Evolutionary conservation across 495 filamentous ascomycete species (phyloP), one percentile per base, ranked within the genome.

Genomic region (Penicillium macrosclerotiorum): DNA sequence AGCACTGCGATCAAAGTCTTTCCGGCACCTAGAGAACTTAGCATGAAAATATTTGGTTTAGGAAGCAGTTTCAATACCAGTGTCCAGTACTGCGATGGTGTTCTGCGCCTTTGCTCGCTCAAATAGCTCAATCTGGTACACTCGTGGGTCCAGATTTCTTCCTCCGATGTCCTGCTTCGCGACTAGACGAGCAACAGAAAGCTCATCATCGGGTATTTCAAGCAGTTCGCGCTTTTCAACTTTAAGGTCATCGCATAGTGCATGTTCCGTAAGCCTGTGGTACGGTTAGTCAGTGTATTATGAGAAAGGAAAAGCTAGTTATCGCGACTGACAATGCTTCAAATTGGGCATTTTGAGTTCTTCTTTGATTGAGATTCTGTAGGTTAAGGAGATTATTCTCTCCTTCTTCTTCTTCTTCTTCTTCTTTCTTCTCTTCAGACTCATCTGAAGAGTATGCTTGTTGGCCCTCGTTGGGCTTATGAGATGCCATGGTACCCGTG

Each of bases 1-100:
- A 97, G 73, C 12, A 90, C 92, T 0, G 94, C 93, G 55, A 98
- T 96, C 18, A 96, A 72, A 0, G 93, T 98, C 62, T 98, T 98
- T 12, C 93, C 93, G n/a, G 94, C 90, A 27, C 93, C 88, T 89
- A 30, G 7, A 16, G 11, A 32, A n/a, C 3, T 23, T 9, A 4
- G 43, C 23, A n/a, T n/a, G n/a, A n/a, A n/a, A n/a, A n/a, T n/a
- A n/a, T n/a, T n/a, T n/a, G n/a, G n/a, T n/a, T n/a, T n/a, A n/a
- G n/a, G n/a, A n/a, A n/a, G n/a, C n/a, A n/a, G n/a, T n/a, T n/a
- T n/a, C n/a, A n/a, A 39, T 60, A 86, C 86, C 91, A 26, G 93
- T 96, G 61, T 95, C 90, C n/a, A 97, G 77, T 9, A 98, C 94
- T 2, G 91, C 93, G 57, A 98, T 95, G 11, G 83, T 91, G 54